Conservation (phyloP, 2,329 filamentous ascomycete genomes). For the Xylaria digitata region DNA sequence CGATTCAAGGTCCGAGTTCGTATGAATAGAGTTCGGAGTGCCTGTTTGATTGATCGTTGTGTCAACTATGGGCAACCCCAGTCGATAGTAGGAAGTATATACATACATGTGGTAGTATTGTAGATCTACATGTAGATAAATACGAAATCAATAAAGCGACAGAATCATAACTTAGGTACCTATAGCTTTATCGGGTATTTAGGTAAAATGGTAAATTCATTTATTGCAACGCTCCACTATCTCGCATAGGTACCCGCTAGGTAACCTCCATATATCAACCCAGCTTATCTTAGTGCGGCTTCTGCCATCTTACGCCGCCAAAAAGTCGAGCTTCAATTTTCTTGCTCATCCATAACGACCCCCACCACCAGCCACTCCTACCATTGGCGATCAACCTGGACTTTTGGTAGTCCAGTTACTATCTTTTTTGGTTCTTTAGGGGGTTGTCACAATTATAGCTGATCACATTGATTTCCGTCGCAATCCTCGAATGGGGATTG, state of each 20-base stretch:
- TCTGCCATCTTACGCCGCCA: constrained; percentile 60
- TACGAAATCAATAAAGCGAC: too few relatives aligned
- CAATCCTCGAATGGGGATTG: constrained; percentile 39
- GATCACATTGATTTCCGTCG: constrained; percentile 18
- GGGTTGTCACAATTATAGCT: constrained; percentile 7
- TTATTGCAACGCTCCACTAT: constrained; percentile 8
- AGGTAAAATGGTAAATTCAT: neutral
- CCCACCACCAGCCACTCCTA: constrained; percentile 10
- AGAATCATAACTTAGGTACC: too few relatives aligned
- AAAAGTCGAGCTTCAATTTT: constrained; percentile 52
- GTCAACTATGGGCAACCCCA: too few relatives aligned
- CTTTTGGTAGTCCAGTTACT: constrained; percentile 1
- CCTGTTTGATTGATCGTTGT: too few relatives aligned
- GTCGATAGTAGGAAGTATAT: too few relatives aligned
- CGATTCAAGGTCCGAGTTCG: neutral
- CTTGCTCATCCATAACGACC: constrained; percentile 19
- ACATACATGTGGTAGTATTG: too few relatives aligned
- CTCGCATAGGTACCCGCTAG: neutral
- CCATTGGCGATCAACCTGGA: constrained; percentile 6
- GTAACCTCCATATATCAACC: neutral
- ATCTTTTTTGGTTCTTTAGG: neutral
- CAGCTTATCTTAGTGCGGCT: constrained; percentile 17
- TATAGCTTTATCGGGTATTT: too few relatives aligned
- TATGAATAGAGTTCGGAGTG: too few relatives aligned
- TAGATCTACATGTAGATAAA: too few relatives aligned